phyloP scores from a whole-genome alignment of 768 basidiomycete genomes.

The Hemileccinum impolitum region DNA sequence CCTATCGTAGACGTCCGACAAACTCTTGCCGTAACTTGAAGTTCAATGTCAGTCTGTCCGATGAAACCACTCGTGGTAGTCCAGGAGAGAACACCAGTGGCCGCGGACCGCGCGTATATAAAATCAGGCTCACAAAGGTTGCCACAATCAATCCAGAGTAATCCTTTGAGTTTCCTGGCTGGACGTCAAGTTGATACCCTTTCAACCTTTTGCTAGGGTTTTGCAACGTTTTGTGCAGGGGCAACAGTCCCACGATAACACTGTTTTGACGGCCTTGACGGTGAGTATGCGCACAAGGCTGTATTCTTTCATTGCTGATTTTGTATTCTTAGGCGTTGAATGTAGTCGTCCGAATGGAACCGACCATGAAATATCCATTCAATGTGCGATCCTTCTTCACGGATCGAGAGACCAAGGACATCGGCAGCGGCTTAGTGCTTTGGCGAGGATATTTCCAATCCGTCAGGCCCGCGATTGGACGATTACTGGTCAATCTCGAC shows the following conservation, averaged over 20 bases:
- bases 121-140: slow-evolving; percentile 57
- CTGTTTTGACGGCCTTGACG: slow-evolving; percentile 63
- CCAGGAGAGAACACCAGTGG: slow-evolving; percentile 32
- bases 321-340: slow-evolving; percentile 54
- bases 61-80: slow-evolving; percentile 34
- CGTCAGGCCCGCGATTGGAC: slow-evolving; percentile 61
- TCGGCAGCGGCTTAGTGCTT: slow-evolving; percentile 63
- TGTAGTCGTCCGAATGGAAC: slow-evolving; percentile 73
- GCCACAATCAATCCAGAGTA: slow-evolving; percentile 59
- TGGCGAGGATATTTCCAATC: slow-evolving; percentile 86
- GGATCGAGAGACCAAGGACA: slow-evolving; percentile 44
- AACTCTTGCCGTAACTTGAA: slow-evolving; percentile 26
- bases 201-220: slow-evolving; percentile 40
- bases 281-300: slow-evolving; percentile 31
- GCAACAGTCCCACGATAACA: slow-evolving; percentile 63
- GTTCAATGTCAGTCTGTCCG: slow-evolving; percentile 59
- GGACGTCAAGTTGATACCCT: slow-evolving; percentile 17
- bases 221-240: slow-evolving; percentile 62
- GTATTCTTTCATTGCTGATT: neutral
- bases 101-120: slow-evolving; percentile 60
- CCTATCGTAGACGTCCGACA: neutral
- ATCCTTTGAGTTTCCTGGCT: slow-evolving; percentile 10
- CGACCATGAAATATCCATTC: slow-evolving; percentile 64
- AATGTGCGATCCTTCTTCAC: slow-evolving; percentile 77
- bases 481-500: slow-evolving; percentile 71